Evolutionary conservation across 805 yeast species (phyloP).

Genomic region (Yueomyces sinensis): DNA sequence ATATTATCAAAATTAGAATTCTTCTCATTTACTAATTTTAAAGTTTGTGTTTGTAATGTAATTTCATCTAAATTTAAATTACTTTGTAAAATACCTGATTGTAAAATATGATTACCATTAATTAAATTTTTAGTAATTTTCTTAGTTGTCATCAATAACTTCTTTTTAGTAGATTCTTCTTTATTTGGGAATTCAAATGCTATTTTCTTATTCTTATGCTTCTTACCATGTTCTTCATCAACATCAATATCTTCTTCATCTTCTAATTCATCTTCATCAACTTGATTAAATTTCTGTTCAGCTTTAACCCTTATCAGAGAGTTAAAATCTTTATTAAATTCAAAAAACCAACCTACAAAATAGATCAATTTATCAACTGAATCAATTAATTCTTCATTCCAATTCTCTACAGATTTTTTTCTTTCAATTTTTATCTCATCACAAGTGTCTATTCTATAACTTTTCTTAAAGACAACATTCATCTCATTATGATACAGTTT

Average conservation of each 20-base stretch:
- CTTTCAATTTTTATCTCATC: too few species aligned
- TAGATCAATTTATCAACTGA: constrained; percentile 3
- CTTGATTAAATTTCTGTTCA: neutral
- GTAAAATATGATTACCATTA: constrained; percentile 21
- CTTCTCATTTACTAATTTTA: constrained; percentile 19
- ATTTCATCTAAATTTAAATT: constrained; percentile 23
- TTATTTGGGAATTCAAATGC: neutral
- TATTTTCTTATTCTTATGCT: neutral
- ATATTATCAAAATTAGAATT: constrained; percentile 19
- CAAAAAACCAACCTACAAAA: constrained; percentile 12
- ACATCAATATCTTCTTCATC: neutral
- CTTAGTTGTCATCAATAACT: constrained; percentile 16
- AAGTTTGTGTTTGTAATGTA: constrained; percentile 18
- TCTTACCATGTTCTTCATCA: neutral
- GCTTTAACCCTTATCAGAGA: neutral
- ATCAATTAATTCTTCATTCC: constrained; percentile 2
- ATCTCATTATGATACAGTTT: too few species aligned
- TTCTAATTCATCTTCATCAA: neutral
- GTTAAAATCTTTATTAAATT: constrained; percentile 6
- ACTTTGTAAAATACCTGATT: constrained; percentile 23
- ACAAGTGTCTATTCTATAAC: too few species aligned
- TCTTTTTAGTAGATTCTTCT: constrained; percentile 12
- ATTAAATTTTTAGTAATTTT: constrained; percentile 20
- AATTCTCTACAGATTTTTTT: too few species aligned
- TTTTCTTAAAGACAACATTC: too few species aligned